Evolutionary conservation across 805 yeast genomes (phyloP).

Genomic region (Teunomyces cretensis): DNA sequence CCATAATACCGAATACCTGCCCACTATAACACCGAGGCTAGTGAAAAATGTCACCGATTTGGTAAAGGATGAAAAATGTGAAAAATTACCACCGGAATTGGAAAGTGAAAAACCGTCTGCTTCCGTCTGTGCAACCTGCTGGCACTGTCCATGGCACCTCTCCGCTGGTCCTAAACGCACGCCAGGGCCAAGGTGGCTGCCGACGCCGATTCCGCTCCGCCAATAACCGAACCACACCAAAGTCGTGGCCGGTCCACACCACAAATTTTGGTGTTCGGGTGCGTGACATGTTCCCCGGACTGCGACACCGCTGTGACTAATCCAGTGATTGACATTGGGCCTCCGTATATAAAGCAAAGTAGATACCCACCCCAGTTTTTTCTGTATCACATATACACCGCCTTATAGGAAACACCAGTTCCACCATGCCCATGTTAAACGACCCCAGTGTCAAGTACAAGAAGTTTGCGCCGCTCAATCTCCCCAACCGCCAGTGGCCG

Average conservation of each 20-base stretch:
- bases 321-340: neutral
- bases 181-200: too few relatives aligned
- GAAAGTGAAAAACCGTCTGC: too few relatives aligned
- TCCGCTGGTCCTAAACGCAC: too few relatives aligned
- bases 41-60: too few relatives aligned
- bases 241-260: neutral
- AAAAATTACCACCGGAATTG: too few relatives aligned
- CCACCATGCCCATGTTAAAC: slow-evolving; percentile 36
- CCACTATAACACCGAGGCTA: too few relatives aligned
- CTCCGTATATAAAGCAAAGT: neutral
- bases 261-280: neutral
- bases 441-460: slow-evolving; percentile 67
- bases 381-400: neutral
- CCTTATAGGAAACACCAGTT: neutral
- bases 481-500: slow-evolving; percentile 76
- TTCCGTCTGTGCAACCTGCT: too few relatives aligned
- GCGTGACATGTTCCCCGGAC: slow-evolving; percentile 1
- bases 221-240: slow-evolving; percentile 2
- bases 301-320: neutral
- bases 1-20: too few relatives aligned
- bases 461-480: slow-evolving; percentile 52
- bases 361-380: neutral
- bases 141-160: too few relatives aligned
- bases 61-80: too few relatives aligned
- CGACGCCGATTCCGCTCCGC: slow-evolving; percentile 6